Conservation (phyloP, 169 alveolate species). For the Perkinsus marinus region DNA sequence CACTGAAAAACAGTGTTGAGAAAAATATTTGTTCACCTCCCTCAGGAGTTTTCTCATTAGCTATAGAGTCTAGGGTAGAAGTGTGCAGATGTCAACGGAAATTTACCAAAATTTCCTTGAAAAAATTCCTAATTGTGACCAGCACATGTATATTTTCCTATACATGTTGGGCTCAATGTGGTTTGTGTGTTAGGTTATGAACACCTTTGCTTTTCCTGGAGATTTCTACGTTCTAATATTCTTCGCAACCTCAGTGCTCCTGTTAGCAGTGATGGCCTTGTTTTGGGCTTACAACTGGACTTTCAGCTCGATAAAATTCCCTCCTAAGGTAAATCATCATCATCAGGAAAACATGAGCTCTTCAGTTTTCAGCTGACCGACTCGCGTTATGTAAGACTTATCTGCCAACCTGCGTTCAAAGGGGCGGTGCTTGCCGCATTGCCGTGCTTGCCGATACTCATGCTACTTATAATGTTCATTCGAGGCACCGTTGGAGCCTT, state of each 20-base stretch:
- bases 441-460: not conserved
- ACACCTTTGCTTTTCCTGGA: conserved; percentile 13
- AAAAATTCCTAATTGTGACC: no score
- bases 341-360: no score
- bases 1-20: no score
- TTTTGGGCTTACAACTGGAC: not conserved
- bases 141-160: no score
- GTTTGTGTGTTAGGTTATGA: not conserved
- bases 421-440: not conserved
- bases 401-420: not conserved
- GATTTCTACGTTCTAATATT: not conserved
- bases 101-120: no score
- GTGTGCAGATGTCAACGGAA: no score
- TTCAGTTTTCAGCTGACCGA: not conserved
- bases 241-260: not conserved
- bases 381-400: not conserved
- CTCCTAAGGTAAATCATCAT: not conserved
- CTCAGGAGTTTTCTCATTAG: no score
- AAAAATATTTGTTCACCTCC: no score
- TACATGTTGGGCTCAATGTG: not conserved
- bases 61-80: no score
- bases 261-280: not conserved
- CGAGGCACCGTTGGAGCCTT: not conserved
- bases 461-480: not conserved
- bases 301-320: not conserved